A percentile compares a stretch with the other conserved stretches of the same genome.
These are phyloP conservation scores for Globisporangium carolinianum DNA, from an alignment of 352 stramenopile genomes.

Conservation along the genomic window DNA sequence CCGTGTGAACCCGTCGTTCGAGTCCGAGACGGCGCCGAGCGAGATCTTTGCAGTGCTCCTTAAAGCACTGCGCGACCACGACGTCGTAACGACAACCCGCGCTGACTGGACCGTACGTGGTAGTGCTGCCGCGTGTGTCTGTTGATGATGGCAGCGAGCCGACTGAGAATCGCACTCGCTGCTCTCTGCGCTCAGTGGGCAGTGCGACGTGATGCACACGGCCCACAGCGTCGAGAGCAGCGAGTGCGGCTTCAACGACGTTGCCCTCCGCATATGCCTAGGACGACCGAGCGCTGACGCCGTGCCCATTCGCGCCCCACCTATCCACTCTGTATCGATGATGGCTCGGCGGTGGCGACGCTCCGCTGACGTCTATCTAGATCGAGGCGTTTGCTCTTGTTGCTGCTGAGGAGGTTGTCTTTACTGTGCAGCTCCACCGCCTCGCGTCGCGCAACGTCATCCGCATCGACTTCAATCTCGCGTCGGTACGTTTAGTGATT, in stretches of 20 bases:
- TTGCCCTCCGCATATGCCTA: conserved; percentile 7
- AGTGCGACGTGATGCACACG: too few relatives aligned
- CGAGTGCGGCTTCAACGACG: background rate
- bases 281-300: conserved; percentile 9
- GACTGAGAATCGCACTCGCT: conserved; percentile 1
- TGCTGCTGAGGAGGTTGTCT: conserved; percentile 59
- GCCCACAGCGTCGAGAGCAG: background rate
- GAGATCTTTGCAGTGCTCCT: conserved; percentile 52
- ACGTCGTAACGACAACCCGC: conserved; percentile 45
- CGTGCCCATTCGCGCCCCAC: too few relatives aligned
- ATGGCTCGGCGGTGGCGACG: conserved; percentile 1
- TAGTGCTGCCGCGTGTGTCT: background rate
- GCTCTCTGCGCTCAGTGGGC: background rate
- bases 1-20: conserved; percentile 69
- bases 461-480: conserved; percentile 67
- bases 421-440: conserved; percentile 51
- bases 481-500: conserved; percentile 26
- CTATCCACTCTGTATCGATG: too few relatives aligned
- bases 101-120: conserved; percentile 56
- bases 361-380: conserved; percentile 14
- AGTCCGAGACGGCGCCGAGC: conserved; percentile 39
- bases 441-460: conserved; percentile 42
- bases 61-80: conserved; percentile 28
- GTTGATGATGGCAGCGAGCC: conserved; percentile 15
- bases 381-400: conserved; percentile 60